Base-by-base conservation (phyloP, 129 eudicot genomes). In the Lactuca saligna region DNA sequence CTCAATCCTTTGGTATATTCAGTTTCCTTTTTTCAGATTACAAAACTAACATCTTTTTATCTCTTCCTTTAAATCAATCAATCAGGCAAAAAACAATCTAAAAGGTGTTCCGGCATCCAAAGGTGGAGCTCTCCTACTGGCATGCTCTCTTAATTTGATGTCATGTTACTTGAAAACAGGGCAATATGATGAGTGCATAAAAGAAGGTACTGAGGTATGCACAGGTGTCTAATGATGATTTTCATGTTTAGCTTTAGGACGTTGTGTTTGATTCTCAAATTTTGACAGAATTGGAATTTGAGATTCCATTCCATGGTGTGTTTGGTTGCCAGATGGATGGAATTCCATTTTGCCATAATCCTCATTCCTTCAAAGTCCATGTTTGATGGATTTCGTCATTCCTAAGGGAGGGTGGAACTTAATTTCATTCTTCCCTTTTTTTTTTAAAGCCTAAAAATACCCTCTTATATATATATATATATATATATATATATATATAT, bases 91-190 rank as follows among this genome's bases (percentile, higher is more conserved):
- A 87, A 87, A 82, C 31, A 94, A 94, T 68, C 79, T 94, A 68
- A 82, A 83, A 82, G 86, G 82, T 25, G 69, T 94, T 58, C 96
- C 93, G n/a, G 72, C 81, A 0, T 70, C 97, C 44, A 89, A 86
- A 80, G 92, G 87, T 55, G 81, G 84, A 80, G 67, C 75, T 70
- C 60, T 94, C 62, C 80, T 83, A 25, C 75, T 82, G 57, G 97
- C 95, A 17, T 94, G 99, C 75, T 87, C 99, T 16, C 90, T 94
- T 73, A 94, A 94, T 76, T 68, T 87, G 80, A 94, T 94, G 99
- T 89, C 97, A 54, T 94, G 99, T 71, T 94, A 89, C 86, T 80
- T 94, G 78, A 94, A 94, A 85, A 87, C 91, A 51, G 69, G 78
- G 39, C 91, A 87, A 63, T 87, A 79, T 71, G 88, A 89, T 39